These are phyloP conservation scores for Metschnikowia kunwiensis DNA, from an alignment of 805 yeast species.

Conservation along the genomic window DNA sequence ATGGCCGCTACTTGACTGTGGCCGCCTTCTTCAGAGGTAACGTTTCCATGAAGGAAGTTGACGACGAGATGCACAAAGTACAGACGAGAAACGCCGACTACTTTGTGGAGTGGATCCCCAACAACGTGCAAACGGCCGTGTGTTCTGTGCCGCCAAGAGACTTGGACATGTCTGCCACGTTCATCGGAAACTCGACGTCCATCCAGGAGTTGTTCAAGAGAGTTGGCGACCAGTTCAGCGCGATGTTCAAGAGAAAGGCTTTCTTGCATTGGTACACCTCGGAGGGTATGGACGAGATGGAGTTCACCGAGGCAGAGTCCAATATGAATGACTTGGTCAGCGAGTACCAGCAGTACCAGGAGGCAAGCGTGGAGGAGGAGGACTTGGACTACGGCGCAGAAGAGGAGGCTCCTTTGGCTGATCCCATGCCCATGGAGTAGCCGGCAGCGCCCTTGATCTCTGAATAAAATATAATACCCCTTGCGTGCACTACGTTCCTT, in stretches of 20 bases:
- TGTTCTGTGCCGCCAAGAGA: conserved; percentile 88
- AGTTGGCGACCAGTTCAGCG: conserved; percentile 84
- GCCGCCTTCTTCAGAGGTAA: conserved; percentile 95
- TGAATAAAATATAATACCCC: conserved; percentile 12
- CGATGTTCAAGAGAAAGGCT: conserved; percentile 91
- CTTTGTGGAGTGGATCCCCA: conserved; percentile 96
- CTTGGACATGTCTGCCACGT: conserved; percentile 86
- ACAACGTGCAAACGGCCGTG: conserved; percentile 90
- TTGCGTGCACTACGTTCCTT: too few species aligned
- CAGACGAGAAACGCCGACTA: conserved; percentile 77
- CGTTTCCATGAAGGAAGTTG: conserved; percentile 89
- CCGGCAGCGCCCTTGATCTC: conserved; percentile 6
- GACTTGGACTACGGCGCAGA: conserved; percentile 63
- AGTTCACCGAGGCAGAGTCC: conserved; percentile 90
- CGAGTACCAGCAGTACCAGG: conserved; percentile 91
- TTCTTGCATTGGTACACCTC: conserved; percentile 95
- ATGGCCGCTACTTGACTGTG: conserved; percentile 87
- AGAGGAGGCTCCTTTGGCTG: conserved; percentile 62
- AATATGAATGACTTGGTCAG: conserved; percentile 84
- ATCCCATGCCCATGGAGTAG: conserved; percentile 41
- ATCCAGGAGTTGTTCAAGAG: conserved; percentile 89
- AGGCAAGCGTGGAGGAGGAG: conserved; percentile 70
- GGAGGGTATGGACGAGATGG: conserved; percentile 96
- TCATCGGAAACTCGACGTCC: conserved; percentile 89
- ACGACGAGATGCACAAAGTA: conserved; percentile 84